Base-by-base conservation (phyloP, 2,329 filamentous ascomycete genomes). In the Akanthomyces muscarius region DNA sequence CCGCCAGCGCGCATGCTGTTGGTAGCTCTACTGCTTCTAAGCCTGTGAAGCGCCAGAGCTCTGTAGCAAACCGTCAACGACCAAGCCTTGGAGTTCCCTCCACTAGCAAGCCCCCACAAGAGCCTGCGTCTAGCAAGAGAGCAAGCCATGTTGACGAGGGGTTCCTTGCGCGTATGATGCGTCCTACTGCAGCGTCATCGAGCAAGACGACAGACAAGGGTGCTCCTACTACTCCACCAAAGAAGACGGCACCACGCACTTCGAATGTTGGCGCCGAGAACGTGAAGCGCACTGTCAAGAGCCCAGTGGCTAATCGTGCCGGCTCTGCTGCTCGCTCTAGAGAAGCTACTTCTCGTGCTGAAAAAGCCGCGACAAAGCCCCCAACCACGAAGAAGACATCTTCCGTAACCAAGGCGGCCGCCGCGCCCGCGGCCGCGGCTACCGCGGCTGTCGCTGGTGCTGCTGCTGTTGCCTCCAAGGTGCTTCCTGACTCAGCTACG, bases 101-200 rank as follows among this genome's bases (percentile, higher is more conserved):
- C 3, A 88, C 85, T 73, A 86, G 83, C 66, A 45, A 63, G 8
- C 47, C 33, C 47, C 76, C 82, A 64, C 72, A 80, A 73, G 79
- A 81, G 50, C 21, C 51, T 8, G 36, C 51, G 68, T 69, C 82
- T 57, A 66, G 80, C 7, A 82, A 81, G 68, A 79, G 80, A 65
- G 78, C 83, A 30, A 80, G 79, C 53, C 82, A 83, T 21, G 80
- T 89, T 1, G 88, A 91, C 66, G 87, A 90, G 67, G 76, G 86
- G 16, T 93, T 93, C 75, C 77, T 93, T 30, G 89, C 89, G n/a
- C 85, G 90, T 59, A 92, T 93, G 89, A 92, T 89, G 86, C 81
- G 89, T 47, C 90, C 90, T 2, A 93, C 90, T 0, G 84, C 88
- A 51, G 80, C 85, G 52, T 91, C 87, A 5, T 82, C 87, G 10